A percentile compares a stretch with the other conserved stretches of the same genome.
phyloP scores from a whole-genome alignment of 2,329 filamentous ascomycete genomes.

The Scedosporium dehoogii region DNA sequence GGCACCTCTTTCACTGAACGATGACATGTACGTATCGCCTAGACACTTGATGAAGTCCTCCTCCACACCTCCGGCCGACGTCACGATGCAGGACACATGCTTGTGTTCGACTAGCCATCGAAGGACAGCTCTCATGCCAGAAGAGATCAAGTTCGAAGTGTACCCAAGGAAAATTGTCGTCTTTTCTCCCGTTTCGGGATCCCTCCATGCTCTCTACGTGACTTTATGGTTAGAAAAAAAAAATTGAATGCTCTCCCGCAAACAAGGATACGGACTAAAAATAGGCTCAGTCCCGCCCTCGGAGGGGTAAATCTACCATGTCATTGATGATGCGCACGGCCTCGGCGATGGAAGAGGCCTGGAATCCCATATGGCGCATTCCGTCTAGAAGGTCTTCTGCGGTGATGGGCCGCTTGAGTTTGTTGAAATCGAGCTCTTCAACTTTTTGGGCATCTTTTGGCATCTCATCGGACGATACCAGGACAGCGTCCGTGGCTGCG shows the following conservation, averaged over 20 bases:
- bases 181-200: conserved; percentile 65
- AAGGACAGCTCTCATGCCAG: conserved; percentile 80
- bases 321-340: conserved; percentile 88
- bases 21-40: conserved; percentile 83
- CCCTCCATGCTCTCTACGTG: conserved; percentile 60
- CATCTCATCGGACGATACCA: conserved; percentile 75
- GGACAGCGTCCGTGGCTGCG: conserved; percentile 66
- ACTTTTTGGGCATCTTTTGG: conserved; percentile 72
- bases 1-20: conserved; percentile 69
- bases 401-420: conserved; percentile 67
- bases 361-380: conserved; percentile 77
- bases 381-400: conserved; percentile 73
- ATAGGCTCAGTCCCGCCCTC: background rate
- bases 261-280: background rate
- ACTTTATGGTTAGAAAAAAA: conserved; percentile 1
- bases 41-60: conserved; percentile 99
- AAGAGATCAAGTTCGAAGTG: conserved; percentile 96
- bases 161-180: conserved; percentile 97
- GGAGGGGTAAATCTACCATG: conserved; percentile 57
- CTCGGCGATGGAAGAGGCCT: conserved; percentile 64
- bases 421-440: conserved; percentile 85
- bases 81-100: conserved; percentile 88
- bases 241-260: background rate
- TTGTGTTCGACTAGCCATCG: conserved; percentile 89
- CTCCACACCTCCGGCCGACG: conserved; percentile 89